Conservation (phyloP, 1,139 yeast species). For the Yarrowia galli region DNA sequence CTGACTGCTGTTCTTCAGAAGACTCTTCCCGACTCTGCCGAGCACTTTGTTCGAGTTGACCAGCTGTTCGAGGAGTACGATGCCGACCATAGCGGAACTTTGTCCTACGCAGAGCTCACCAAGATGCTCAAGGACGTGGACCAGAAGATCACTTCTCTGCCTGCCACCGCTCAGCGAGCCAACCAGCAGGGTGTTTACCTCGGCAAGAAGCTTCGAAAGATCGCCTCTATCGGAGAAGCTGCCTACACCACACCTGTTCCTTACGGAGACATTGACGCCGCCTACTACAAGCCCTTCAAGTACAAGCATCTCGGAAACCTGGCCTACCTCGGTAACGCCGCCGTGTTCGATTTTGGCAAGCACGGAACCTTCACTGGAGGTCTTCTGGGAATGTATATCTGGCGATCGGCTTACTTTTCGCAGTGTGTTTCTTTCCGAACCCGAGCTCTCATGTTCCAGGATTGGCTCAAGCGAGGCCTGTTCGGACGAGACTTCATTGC, state of each 20-base stretch:
- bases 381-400: slow-evolving; percentile 66
- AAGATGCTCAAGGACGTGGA: slow-evolving; percentile 61
- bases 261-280: slow-evolving; percentile 61
- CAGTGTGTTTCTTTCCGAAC: slow-evolving; percentile 67
- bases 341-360: slow-evolving; percentile 63
- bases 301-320: slow-evolving; percentile 67
- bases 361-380: slow-evolving; percentile 67
- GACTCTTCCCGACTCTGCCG: slow-evolving; percentile 65
- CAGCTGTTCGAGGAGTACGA: slow-evolving; percentile 62
- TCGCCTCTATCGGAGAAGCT: slow-evolving; percentile 52
- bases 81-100: slow-evolving; percentile 55
- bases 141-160: slow-evolving; percentile 66
- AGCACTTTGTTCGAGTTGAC: slow-evolving; percentile 60
- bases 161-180: slow-evolving; percentile 75
- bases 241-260: slow-evolving; percentile 48
- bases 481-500: slow-evolving; percentile 62
- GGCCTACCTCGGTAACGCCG: slow-evolving; percentile 70
- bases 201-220: slow-evolving; percentile 59
- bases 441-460: slow-evolving; percentile 64
- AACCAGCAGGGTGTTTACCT: slow-evolving; percentile 68
- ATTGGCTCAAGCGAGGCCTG: slow-evolving; percentile 68
- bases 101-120: slow-evolving; percentile 59
- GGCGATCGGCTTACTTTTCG: slow-evolving; percentile 72
- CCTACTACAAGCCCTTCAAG: slow-evolving; percentile 62
- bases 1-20: slow-evolving; percentile 55